Evolutionary conservation across 2,329 filamentous ascomycete genomes (phyloP).

Genomic region (Eutypa lata): DNA sequence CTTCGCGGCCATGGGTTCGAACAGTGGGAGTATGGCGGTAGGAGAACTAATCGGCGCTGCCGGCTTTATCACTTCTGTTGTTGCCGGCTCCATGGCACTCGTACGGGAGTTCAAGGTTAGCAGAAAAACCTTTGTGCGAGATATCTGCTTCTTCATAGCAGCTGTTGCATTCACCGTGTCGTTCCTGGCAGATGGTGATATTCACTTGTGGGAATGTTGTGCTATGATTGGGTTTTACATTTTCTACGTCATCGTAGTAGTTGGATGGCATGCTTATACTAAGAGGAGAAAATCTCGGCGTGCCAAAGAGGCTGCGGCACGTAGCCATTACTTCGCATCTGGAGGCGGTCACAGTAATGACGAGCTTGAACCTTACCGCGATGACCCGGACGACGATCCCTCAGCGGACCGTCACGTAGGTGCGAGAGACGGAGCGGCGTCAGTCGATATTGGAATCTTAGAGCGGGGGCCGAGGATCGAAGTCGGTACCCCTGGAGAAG

Average conservation of each 20-base stretch:
- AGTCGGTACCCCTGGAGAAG: slow-evolving; percentile 34
- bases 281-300: slow-evolving; percentile 58
- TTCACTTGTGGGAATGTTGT: slow-evolving; percentile 85
- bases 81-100: slow-evolving; percentile 94
- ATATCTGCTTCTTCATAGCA: slow-evolving; percentile 87
- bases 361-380: slow-evolving; percentile 63
- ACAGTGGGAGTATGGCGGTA: slow-evolving; percentile 94
- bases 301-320: slow-evolving; percentile 66
- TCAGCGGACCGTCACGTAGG: slow-evolving; percentile 27
- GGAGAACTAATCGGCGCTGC: slow-evolving; percentile 94
- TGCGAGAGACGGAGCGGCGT: slow-evolving; percentile 24
- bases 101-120: slow-evolving; percentile 94
- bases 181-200: slow-evolving; percentile 78
- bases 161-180: slow-evolving; percentile 84
- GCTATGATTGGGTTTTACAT: slow-evolving; percentile 88
- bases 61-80: slow-evolving; percentile 92
- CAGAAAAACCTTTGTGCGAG: slow-evolving; percentile 83
- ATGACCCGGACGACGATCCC: slow-evolving; percentile 55
- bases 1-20: slow-evolving; percentile 94
- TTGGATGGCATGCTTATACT: slow-evolving; percentile 87
- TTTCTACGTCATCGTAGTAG: slow-evolving; percentile 85
- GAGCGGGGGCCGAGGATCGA: slow-evolving; percentile 48
- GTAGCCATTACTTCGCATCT: slow-evolving; percentile 68
- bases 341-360: slow-evolving; percentile 45
- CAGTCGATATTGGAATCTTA: slow-evolving; percentile 39